Base-by-base conservation (phyloP, 805 yeast species). In the Candida namnaoensis region DNA sequence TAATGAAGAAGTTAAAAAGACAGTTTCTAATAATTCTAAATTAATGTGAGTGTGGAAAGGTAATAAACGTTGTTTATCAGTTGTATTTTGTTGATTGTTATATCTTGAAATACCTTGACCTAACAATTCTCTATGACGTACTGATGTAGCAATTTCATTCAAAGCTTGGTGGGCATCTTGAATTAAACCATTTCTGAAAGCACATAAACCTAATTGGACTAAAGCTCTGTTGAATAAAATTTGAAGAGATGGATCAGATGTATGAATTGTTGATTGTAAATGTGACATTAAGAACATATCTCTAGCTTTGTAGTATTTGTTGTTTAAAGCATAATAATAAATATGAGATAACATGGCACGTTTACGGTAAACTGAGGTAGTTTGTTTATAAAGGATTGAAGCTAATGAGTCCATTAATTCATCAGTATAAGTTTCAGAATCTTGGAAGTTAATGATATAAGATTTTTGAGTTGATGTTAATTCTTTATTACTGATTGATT, bases 31-130 rank as follows among this genome's bases (percentile, higher is more conserved):
- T 56, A 93, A 78, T 71, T 95, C 98, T 54, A 91, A 71, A 66
- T 93, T 93, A 64, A 93, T 91, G 68, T 93, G 99, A 85, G 88
- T 88, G 68, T 93, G 99, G 82, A 84, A 93, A 44, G 99, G 99
- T 60, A 93, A 72, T 61, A 88, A 76, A 60, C 90, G 80, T 65
- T 82, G 91, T 55, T 72, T 78, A 57, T 84, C 95, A 46, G 73
- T 76, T 37, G 72, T 64, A 25, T 78, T 60, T 14, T 72, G 69
- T 47, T 60, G 62, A 54, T 73, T 76, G 42, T 75, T 70, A 60
- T 74, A 80, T 65, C 88, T 82, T 60, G 82, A 82, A 36, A 67
- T 59, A 41, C 95, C 95, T 71, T 91, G 99, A 45, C 97, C 98
- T 47, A 93, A 75, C 45, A 93, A 75, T 67, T 93, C 99, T 71